Evolutionary conservation across 441 rosid species (phyloP), one percentile per base, ranked within the genome.

Genomic region (Populus hybrid): DNA sequence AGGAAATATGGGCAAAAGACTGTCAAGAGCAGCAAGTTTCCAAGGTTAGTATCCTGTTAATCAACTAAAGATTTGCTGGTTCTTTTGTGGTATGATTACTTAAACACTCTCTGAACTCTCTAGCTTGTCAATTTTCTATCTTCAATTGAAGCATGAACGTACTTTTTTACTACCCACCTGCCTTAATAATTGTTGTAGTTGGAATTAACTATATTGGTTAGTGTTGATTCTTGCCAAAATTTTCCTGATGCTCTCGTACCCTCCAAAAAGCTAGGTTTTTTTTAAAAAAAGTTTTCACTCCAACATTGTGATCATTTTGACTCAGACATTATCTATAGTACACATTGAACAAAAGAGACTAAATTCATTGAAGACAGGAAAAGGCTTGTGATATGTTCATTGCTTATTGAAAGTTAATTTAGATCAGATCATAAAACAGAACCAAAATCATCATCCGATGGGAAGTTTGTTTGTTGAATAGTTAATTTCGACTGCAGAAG

Each of bases 1-100:
- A 82, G 87, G 82, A 87, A 87, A 81, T 86, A 87, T 72, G 91
- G 91, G 1, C 91, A 88, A 36, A 88, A 88, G 79, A 81, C 85
- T 2, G 89, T 88, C 5, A 88, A 88, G 75, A 80, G 81, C 83
- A 84, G 74, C 79, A 86, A 81, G 72, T 88, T 88, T 57, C 91
- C 91, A 35, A 86, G 91, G 91, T 88, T 18, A 71, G 32, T 36
- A 10, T 10, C n/a, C 64, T 61, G 32, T 73, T 73, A 23, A 50
- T 18, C 9, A 63, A 34, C 30, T 12, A 24, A 3, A 30, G 16
- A 5, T 30, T 14, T 28, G 16, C 0, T 67, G 24, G 23, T 40
- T 70, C 24, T 40, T 11, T 10, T 8, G 28, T 23, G 67, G 14
- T 5, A n/a, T 63, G 26, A 63, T n/a, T 21, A 4, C 28, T 63